phyloP scores from a whole-genome alignment of 177 flowering plant species.

The Vitis hybrid region DNA sequence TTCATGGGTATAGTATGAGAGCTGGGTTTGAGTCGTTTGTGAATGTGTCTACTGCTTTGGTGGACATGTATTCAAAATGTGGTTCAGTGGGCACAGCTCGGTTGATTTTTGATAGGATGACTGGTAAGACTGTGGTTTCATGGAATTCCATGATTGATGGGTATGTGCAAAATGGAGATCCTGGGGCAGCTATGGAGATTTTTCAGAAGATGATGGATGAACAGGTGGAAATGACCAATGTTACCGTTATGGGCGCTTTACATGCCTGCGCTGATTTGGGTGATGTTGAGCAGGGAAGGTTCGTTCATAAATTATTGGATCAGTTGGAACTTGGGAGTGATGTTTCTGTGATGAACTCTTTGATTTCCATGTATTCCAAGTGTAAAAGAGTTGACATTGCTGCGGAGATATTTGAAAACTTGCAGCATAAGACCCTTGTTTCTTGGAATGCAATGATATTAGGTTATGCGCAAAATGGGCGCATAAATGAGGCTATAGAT shows the following conservation, averaged over 20 bases:
- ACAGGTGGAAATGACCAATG: constrained; percentile 59
- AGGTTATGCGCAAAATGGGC: constrained; percentile 75
- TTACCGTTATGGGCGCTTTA: constrained; percentile 65
- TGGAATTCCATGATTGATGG: constrained; percentile 89
- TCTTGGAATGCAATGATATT: constrained; percentile 90
- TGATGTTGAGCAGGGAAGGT: constrained; percentile 52
- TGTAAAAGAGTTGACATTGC: constrained; percentile 65
- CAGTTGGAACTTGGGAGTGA: constrained; percentile 41
- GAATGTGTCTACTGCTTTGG: constrained; percentile 62
- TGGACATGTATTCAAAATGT: constrained; percentile 80
- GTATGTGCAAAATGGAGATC: constrained; percentile 56
- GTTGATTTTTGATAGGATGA: constrained; percentile 63
- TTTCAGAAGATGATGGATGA: constrained; percentile 62
- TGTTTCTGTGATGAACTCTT: constrained; percentile 66
- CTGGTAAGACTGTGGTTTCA: constrained; percentile 49
- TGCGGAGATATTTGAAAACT: constrained; percentile 41
- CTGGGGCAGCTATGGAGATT: constrained; percentile 53
- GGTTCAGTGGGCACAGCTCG: constrained; percentile 49
- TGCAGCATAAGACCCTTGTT: constrained; percentile 52
- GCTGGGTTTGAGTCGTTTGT: constrained; percentile 54
- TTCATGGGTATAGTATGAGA: constrained; percentile 68
- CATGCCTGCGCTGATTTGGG: constrained; percentile 72
- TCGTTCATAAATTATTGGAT: constrained; percentile 47
- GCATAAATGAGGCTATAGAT: constrained; percentile 52
- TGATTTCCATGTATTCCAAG: constrained; percentile 86